Evolutionary conservation across 2,329 filamentous ascomycete species (phyloP).

Genomic region (Colletotrichum caudatum): DNA sequence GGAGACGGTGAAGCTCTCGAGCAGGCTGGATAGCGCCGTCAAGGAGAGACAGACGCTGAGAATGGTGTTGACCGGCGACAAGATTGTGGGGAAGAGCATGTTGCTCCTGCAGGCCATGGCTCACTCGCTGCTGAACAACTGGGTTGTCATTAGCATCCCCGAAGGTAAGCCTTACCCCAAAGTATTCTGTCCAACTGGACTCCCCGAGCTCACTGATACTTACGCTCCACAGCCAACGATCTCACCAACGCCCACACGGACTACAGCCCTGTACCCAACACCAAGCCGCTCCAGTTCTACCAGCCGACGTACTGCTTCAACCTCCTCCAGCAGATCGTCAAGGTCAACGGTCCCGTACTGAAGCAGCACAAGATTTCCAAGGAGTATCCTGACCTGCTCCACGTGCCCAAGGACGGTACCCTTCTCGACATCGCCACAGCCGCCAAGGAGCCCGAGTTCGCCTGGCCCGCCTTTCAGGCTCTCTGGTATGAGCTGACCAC

Average conservation of each 20-base stretch:
- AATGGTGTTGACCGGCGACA: conserved; percentile 78
- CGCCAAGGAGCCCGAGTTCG: conserved; percentile 79
- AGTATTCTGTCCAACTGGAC: neutral
- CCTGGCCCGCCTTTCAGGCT: conserved; percentile 84
- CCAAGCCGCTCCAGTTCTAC: conserved; percentile 72
- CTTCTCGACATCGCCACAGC: conserved; percentile 78
- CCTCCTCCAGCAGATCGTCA: conserved; percentile 78
- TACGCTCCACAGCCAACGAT: conserved; percentile 74
- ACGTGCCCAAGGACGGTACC: conserved; percentile 70
- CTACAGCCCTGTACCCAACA: conserved; percentile 77
- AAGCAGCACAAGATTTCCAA: conserved; percentile 59
- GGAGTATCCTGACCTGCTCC: conserved; percentile 64
- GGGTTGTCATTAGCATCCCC: conserved; percentile 90
- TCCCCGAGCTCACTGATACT: neutral
- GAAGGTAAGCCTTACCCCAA: conserved; percentile 73
- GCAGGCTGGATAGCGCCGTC: conserved; percentile 69
- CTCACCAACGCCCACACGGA: conserved; percentile 83
- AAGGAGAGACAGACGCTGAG: conserved; percentile 67
- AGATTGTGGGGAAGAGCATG: conserved; percentile 87
- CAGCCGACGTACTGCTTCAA: conserved; percentile 83
- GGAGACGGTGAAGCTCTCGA: conserved; percentile 81
- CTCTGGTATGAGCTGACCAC: conserved; percentile 81
- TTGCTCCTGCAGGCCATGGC: conserved; percentile 85
- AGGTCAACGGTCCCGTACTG: conserved; percentile 78
- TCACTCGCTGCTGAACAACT: conserved; percentile 83